Conservation (phyloP, 257 asterid genomes). For the Thymus quinquecostatus region DNA sequence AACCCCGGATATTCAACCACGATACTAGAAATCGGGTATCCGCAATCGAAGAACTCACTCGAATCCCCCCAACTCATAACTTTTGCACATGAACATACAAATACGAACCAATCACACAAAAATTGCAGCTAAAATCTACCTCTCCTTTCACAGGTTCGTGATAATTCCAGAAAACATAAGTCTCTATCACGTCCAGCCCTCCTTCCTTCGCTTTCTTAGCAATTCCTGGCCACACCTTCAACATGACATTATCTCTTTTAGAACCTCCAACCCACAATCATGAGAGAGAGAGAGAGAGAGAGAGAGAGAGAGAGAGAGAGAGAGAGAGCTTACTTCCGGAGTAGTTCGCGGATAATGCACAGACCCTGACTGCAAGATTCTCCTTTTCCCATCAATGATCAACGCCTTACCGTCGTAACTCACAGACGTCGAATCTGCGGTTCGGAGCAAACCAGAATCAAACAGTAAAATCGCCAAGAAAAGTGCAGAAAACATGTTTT, state of each 20-base stretch:
- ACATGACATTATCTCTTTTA: background rate
- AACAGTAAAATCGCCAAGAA: constrained; percentile 40
- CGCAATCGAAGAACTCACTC: background rate
- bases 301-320: background rate
- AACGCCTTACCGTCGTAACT: constrained; percentile 71
- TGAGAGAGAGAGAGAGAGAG: background rate
- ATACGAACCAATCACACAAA: constrained; percentile 1
- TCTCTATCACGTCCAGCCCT: constrained; percentile 86
- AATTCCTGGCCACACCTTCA: constrained; percentile 75
- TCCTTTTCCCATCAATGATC: constrained; percentile 74
- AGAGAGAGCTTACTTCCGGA: constrained; percentile 63
- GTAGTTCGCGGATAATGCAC: constrained; percentile 81
- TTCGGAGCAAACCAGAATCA: constrained; percentile 34
- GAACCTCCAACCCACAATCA: constrained; percentile 3
- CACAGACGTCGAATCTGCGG: constrained; percentile 50
- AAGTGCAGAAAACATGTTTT: constrained; percentile 30
- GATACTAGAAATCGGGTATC: background rate
- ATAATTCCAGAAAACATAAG: constrained; percentile 82
- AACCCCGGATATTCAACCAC: background rate
- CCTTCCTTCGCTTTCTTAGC: constrained; percentile 78
- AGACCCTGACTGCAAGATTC: constrained; percentile 81
- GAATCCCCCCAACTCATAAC: background rate
- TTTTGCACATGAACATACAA: background rate
- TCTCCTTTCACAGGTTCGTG: constrained; percentile 79
- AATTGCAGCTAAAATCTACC: constrained; percentile 38